Base-by-base conservation (phyloP, 2,329 filamentous ascomycete species). In the Metarhizium robertsii region DNA sequence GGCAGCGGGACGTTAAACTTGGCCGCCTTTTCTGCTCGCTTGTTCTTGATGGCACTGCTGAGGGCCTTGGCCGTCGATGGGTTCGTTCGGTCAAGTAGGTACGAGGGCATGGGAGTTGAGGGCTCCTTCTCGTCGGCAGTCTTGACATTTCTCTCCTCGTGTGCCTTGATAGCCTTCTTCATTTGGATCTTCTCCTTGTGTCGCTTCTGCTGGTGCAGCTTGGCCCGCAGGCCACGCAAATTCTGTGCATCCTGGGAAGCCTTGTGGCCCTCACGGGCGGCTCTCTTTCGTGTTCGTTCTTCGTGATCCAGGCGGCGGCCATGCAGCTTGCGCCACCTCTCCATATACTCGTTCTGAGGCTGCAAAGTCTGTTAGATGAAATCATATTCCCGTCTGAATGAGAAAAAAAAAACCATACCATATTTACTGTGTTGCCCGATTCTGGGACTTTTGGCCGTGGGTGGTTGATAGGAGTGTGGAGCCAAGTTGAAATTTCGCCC, bases 131-230 rank as follows among this genome's bases (percentile, higher is more conserved):
- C 83, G 62, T 88, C 85, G 55, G 86, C 85, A 8, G 88, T 89
- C 76, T 97, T 96, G 78, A 97, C 85, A 69, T 96, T 95, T 75
- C 90, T 86, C 79, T 96, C 90, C 75, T 99, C 94, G 77, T 96
- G 90, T 48, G 90, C 88, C 75, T 88, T 90, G 81, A 99, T 95
- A 67, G 85, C 79, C 81, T 96, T 95, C 74, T 87, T 88, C 87
- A 96, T 92, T 81, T 95, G 90, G 70, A 96, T 95, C 86, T 99
- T 99, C 79, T 99, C 92, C 71, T 92, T 88, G 77, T 91, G 89
- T 30, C 94, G 84, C 79, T 92, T 90, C 82, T 97, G 86, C 72
- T 92, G 87, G 77, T 94, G 86, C 66, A 95, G 78, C 80, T 99
- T 99, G 64, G 94, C 94, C 60, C 90, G 81, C 65, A 97, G 83